Conservation (phyloP, 164 flowering plant genomes). For the Umbilicus rupestris region DNA sequence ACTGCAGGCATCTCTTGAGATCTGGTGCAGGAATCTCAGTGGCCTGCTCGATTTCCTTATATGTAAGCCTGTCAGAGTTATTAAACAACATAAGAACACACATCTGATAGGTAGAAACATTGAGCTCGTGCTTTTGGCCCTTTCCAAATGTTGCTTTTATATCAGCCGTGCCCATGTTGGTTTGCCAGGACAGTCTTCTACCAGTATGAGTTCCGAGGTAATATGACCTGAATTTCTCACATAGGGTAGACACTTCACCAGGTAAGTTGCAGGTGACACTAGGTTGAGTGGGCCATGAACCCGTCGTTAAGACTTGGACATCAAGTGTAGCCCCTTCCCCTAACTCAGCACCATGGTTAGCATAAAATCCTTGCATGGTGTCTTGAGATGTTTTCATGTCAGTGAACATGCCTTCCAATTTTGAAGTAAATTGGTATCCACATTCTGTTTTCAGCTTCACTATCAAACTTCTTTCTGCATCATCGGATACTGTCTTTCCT, state of each 20-base stretch:
- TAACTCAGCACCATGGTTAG: conserved; percentile 39
- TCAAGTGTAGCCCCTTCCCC: conserved; percentile 54
- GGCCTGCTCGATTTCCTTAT: conserved; percentile 39
- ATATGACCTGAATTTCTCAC: conserved; percentile 36
- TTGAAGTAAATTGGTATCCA: conserved; percentile 42
- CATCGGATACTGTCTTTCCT: conserved; percentile 42
- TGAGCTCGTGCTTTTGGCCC: conserved; percentile 87
- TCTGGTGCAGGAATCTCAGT: conserved; percentile 38
- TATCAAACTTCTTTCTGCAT: conserved; percentile 44
- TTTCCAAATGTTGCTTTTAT: conserved; percentile 44
- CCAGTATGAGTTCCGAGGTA: conserved; percentile 51
- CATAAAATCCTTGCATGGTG: conserved; percentile 34
- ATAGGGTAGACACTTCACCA: conserved; percentile 33
- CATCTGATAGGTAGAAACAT: conserved; percentile 77
- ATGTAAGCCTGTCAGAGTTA: conserved; percentile 31
- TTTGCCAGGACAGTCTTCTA: conserved; percentile 44
- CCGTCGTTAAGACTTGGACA: conserved; percentile 43
- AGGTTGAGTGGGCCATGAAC: conserved; percentile 49
- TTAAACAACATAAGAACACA: conserved; percentile 44
- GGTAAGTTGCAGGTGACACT: conserved; percentile 66
- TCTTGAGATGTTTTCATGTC: conserved; percentile 90
- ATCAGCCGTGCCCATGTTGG: conserved; percentile 48
- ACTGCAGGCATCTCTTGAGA: conserved; percentile 39
- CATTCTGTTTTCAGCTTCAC: conserved; percentile 50
- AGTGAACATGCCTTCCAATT: conserved; percentile 46